Evolutionary conservation across 225 moss, liverwort and hornwort genomes (phyloP).

Genomic region (Antitrichia curtipendula): DNA sequence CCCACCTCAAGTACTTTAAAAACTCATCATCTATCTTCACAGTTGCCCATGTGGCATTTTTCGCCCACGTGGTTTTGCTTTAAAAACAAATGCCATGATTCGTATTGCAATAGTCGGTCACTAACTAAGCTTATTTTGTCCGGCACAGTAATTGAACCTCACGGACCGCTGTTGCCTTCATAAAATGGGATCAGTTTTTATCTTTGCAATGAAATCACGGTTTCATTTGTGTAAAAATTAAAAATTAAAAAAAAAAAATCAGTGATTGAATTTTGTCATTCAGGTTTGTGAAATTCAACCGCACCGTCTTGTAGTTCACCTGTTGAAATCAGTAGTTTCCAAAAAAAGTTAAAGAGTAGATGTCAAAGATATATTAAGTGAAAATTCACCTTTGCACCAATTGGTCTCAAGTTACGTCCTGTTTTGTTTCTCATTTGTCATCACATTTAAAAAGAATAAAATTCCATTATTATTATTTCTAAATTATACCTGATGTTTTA

Average conservation of each 20-base stretch:
- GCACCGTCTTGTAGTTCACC: too few relatives aligned
- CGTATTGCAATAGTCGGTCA: neutral
- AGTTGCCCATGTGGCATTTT: neutral
- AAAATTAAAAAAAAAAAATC: too few relatives aligned
- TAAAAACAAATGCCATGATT: neutral
- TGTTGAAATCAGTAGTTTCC: neutral
- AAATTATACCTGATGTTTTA: neutral
- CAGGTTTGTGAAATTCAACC: neutral
- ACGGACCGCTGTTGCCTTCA: fast-evolving
- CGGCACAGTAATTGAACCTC: neutral
- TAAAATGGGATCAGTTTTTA: neutral
- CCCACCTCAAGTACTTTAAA: fast-evolving
- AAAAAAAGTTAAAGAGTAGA: too few relatives aligned
- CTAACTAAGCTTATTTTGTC: too few relatives aligned
- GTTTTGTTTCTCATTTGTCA: neutral
- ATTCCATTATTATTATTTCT: too few relatives aligned
- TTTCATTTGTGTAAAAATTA: too few relatives aligned
- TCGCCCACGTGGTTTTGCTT: neutral
- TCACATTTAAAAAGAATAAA: too few relatives aligned
- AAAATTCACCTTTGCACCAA: neutral
- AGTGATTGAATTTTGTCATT: neutral
- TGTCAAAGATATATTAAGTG: too few relatives aligned
- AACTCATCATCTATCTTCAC: too few relatives aligned
- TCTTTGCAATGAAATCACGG: too few relatives aligned
- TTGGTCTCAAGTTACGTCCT: neutral